phyloP scores from a whole-genome alignment of 1,139 yeast species.

The Yamadazyma spencermartinsiae region DNA sequence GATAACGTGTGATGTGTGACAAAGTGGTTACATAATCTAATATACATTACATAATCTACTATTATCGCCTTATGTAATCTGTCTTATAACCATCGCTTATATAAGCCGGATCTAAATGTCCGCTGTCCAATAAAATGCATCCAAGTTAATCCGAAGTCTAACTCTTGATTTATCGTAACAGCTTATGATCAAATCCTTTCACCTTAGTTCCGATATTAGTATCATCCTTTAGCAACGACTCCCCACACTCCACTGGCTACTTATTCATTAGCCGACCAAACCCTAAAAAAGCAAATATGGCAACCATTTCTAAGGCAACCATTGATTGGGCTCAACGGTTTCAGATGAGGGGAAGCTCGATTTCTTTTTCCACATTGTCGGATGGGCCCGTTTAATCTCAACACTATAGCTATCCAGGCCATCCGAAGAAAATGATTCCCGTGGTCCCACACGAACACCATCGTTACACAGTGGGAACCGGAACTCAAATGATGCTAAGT shows the following conservation, averaged over 20 bases:
- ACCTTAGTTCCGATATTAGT: too few species aligned
- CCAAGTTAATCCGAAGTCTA: background rate
- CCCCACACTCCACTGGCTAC: too few species aligned
- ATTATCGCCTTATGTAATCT: background rate
- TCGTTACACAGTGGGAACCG: too few species aligned
- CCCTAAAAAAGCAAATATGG: too few species aligned
- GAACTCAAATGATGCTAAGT: too few species aligned
- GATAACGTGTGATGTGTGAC: slow-evolving; percentile 33
- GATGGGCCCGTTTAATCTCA: background rate
- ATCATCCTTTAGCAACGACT: too few species aligned
- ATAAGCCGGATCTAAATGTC: background rate
- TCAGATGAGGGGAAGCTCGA: background rate
- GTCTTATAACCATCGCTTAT: background rate
- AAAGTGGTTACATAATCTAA: background rate
- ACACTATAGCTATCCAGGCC: slow-evolving; percentile 6
- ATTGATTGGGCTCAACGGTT: slow-evolving; percentile 1
- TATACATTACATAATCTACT: background rate
- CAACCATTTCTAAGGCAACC: too few species aligned
- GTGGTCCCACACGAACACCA: too few species aligned
- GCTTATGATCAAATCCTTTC: too few species aligned
- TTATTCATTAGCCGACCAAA: too few species aligned
- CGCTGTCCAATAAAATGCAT: background rate
- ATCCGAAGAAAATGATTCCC: too few species aligned
- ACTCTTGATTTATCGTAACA: too few species aligned
- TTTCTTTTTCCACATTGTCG: background rate